Evolutionary conservation across 2,329 filamentous ascomycete genomes (phyloP).

Genomic region (Colletotrichum lindemuthianum): DNA sequence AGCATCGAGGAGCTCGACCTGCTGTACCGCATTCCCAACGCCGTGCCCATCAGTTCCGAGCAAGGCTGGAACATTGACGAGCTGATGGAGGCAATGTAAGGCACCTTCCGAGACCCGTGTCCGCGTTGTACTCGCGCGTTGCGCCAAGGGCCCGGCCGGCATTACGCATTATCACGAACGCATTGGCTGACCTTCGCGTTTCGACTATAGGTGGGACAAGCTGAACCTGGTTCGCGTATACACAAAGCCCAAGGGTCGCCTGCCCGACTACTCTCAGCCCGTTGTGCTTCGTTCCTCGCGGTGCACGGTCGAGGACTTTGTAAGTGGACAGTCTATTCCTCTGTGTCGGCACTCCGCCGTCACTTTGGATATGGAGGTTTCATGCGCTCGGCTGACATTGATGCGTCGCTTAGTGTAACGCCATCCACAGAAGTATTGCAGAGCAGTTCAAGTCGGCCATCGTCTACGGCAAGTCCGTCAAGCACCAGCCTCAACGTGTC

Average conservation of each 20-base stretch:
- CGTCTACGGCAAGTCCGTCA: conserved; percentile 97
- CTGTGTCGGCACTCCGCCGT: too few species aligned
- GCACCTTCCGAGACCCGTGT: not conserved
- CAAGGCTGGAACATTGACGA: conserved; percentile 99
- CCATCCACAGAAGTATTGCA: conserved; percentile 94
- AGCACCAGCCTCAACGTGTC: conserved; percentile 97
- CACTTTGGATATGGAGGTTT: not conserved
- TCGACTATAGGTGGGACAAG: conserved; percentile 79
- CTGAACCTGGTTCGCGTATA: conserved; percentile 91
- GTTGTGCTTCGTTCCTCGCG: conserved; percentile 86
- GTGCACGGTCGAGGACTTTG: conserved; percentile 96
- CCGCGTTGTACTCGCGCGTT: conserved; percentile 5
- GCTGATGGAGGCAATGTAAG: conserved; percentile 89
- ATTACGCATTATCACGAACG: not conserved
- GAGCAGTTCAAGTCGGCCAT: conserved; percentile 96
- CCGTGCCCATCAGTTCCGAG: conserved; percentile 96
- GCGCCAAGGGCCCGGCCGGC: not conserved
- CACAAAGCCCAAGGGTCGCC: conserved; percentile 96
- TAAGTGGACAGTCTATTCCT: conserved; percentile 60
- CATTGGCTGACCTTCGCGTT: conserved; percentile 16
- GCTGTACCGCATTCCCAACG: conserved; percentile 95
- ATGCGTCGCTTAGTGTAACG: conserved; percentile 76
- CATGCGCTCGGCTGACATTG: not conserved
- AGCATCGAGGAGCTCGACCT: conserved; percentile 97
- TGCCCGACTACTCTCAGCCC: conserved; percentile 90